Evolutionary conservation across 179 eudicot species (phyloP).

Genomic region (Nepenthes alata): DNA sequence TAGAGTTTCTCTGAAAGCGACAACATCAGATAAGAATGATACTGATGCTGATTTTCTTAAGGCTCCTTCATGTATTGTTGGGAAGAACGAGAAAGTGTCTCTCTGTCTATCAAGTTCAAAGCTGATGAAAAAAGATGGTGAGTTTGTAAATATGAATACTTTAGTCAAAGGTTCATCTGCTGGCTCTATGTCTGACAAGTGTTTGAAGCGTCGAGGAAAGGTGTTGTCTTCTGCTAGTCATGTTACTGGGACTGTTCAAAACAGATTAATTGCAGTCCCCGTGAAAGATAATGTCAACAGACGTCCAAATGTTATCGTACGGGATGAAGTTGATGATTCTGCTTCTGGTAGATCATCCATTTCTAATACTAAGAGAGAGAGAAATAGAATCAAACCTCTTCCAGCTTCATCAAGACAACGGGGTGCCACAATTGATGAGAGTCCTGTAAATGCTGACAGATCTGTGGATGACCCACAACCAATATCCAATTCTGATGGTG

Average conservation of each 20-base stretch:
- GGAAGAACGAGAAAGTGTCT: slow-evolving; percentile 37
- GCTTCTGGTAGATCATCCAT: slow-evolving; percentile 16
- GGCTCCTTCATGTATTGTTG: slow-evolving; percentile 14
- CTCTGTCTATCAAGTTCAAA: slow-evolving; percentile 18
- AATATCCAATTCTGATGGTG: slow-evolving; percentile 14
- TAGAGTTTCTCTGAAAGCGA: slow-evolving; percentile 12
- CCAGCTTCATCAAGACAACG: slow-evolving; percentile 9
- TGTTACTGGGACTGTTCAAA: slow-evolving; percentile 9
- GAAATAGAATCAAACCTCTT: slow-evolving; percentile 7
- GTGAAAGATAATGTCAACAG: slow-evolving; percentile 5
- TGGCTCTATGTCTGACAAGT: slow-evolving; percentile 12
- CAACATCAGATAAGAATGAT: slow-evolving; percentile 19
- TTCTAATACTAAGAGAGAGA: slow-evolving; percentile 10
- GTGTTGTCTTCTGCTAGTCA: slow-evolving; percentile 5
- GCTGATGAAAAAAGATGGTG: slow-evolving; percentile 13
- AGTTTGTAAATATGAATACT: slow-evolving; percentile 11
- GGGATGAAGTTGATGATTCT: slow-evolving; percentile 10
- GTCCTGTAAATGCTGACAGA: slow-evolving; percentile 10
- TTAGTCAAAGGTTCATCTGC: slow-evolving; percentile 12
- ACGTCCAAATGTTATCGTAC: slow-evolving; percentile 11
- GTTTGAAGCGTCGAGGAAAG: slow-evolving; percentile 10
- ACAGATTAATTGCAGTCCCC: not conserved
- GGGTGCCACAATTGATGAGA: slow-evolving; percentile 11
- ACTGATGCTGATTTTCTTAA: slow-evolving; percentile 12
- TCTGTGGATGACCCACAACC: slow-evolving; percentile 13